Evolutionary conservation across 192 early-diverging fungal species (phyloP).

Genomic region (Chytriomyces sp.): DNA sequence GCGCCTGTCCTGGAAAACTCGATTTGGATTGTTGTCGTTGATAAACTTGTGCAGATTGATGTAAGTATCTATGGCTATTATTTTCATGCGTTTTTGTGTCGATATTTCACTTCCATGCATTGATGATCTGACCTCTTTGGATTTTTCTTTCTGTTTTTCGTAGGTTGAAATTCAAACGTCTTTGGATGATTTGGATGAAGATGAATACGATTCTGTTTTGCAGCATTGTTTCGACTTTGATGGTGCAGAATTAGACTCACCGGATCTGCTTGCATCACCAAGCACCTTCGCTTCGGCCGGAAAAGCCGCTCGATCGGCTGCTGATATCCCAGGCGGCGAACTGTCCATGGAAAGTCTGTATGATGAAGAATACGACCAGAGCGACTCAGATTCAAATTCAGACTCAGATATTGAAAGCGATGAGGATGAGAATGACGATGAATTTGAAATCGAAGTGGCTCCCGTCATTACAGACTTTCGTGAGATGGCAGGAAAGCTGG

Average conservation of each 20-base stretch:
- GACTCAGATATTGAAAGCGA: constrained; percentile 32
- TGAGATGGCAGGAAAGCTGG: constrained; percentile 29
- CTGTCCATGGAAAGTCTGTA: constrained; percentile 24
- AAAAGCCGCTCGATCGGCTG: background rate
- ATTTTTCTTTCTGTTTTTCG: too few relatives aligned
- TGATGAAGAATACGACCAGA: background rate
- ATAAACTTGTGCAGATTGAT: constrained; percentile 86
- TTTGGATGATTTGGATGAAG: constrained; percentile 81
- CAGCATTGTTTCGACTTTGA: constrained; percentile 58
- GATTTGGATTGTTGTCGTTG: constrained; percentile 75
- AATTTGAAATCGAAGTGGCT: constrained; percentile 54
- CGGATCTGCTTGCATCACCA: background rate
- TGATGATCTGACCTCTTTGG: too few relatives aligned
- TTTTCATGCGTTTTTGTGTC: background rate
- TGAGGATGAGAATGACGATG: constrained; percentile 58
- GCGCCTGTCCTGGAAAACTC: constrained; percentile 70
- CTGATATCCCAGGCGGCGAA: background rate
- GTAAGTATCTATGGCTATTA: too few relatives aligned
- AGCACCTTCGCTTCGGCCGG: constrained; percentile 12
- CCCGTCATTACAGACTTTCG: constrained; percentile 19
- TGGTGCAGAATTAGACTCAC: constrained; percentile 37
- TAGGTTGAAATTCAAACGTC: constrained; percentile 88
- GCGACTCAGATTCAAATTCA: background rate
- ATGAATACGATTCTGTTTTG: constrained; percentile 48
- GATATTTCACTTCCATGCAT: too few relatives aligned